phyloP scores from a whole-genome alignment of 768 basidiomycete species.

The Asterophora lycoperdoides region DNA sequence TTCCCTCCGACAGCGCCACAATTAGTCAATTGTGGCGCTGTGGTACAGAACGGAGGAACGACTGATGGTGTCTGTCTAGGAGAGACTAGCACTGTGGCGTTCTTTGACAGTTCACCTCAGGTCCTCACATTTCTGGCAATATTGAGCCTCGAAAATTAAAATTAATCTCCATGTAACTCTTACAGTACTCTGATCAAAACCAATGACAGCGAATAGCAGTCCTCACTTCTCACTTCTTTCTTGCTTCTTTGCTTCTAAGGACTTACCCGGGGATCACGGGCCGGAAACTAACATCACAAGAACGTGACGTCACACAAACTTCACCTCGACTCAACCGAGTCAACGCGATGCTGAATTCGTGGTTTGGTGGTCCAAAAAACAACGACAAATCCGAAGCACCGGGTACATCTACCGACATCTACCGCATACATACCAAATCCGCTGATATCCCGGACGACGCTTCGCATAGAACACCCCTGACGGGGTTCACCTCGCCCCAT shows the following conservation, averaged over 20 bases:
- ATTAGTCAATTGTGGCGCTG: too few relatives aligned
- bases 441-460: constrained; percentile 1
- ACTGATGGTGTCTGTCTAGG: too few relatives aligned
- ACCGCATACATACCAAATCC: background rate
- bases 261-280: background rate
- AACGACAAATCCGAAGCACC: constrained; percentile 3
- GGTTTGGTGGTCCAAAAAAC: constrained; percentile 4
- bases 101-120: too few relatives aligned
- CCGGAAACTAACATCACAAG: background rate
- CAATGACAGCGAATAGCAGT: too few relatives aligned
- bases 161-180: too few relatives aligned
- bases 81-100: too few relatives aligned
- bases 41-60: too few relatives aligned
- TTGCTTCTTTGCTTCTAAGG: too few relatives aligned
- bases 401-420: background rate
- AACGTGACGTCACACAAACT: constrained; percentile 5
- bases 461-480: background rate
- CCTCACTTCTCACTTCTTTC: too few relatives aligned
- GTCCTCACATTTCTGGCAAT: background rate
- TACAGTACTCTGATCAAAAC: too few relatives aligned
- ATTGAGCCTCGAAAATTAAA: background rate
- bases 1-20: too few relatives aligned
- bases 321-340: too few relatives aligned
- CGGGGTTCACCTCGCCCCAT: constrained; percentile 49
- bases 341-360: constrained; percentile 6